Percentiles rank a stretch among this genome's conserved stretches.
Conservation (phyloP, 768 basidiomycete species). For the Russula sp. region DNA sequence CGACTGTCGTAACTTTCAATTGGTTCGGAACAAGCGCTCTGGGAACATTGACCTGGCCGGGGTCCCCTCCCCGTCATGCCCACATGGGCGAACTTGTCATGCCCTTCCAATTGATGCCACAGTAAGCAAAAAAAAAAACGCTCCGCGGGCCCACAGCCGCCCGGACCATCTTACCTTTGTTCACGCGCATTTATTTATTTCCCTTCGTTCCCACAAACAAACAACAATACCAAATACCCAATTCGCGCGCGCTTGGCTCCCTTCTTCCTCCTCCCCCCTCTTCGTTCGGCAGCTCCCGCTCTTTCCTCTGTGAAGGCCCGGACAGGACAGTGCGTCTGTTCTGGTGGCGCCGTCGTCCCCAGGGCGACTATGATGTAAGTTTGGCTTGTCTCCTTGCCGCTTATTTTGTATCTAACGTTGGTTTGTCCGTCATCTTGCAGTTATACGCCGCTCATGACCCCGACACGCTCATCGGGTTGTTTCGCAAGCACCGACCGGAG, state of each 20-base stretch:
- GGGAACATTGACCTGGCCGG: slow-evolving; percentile 9
- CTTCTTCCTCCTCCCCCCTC: background rate
- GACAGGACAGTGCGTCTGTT: slow-evolving; percentile 5
- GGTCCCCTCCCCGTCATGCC: background rate
- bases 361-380: slow-evolving; percentile 12
- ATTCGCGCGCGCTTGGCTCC: background rate
- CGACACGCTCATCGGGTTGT: slow-evolving; percentile 46
- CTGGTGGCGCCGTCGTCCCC: slow-evolving; percentile 8
- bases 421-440: background rate
- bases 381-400: background rate
- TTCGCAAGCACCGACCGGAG: slow-evolving; percentile 40
- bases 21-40: slow-evolving; percentile 12
- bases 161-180: background rate
- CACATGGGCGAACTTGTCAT: slow-evolving; percentile 16
- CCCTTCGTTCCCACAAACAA: background rate
- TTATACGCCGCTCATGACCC: slow-evolving; percentile 6
- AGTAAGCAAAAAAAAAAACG: background rate
- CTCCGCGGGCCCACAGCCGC: too few species aligned
- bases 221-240: background rate
- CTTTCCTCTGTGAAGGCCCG: slow-evolving; percentile 11
- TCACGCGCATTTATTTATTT: background rate
- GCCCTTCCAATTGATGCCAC: background rate
- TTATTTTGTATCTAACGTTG: background rate
- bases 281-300: slow-evolving; percentile 10
- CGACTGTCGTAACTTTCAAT: slow-evolving; percentile 6